A percentile compares a stretch with the other conserved stretches of the same genome.
These are phyloP conservation scores for Hanseniaspora lachancei DNA, from an alignment of 805 yeast species.

Conservation along the genomic window DNA sequence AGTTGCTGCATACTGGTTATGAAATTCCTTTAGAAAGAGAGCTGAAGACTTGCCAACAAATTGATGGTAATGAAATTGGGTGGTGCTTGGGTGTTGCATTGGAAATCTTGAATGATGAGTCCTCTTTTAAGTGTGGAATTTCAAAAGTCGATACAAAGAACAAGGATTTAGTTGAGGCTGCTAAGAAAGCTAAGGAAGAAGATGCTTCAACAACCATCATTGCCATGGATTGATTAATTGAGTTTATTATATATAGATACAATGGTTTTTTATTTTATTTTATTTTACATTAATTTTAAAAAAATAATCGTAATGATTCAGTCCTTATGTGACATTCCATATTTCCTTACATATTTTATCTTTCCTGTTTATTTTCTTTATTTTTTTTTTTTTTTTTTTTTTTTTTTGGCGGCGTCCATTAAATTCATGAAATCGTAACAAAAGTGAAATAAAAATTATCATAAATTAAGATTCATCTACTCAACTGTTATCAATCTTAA, in stretches of 20 bases:
- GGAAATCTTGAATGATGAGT: conserved; percentile 59
- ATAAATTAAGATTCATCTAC: too few species aligned
- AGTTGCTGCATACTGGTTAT: conserved; percentile 89
- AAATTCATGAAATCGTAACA: too few species aligned
- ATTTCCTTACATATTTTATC: too few species aligned
- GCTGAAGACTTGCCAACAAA: conserved; percentile 80
- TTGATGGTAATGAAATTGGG: conserved; percentile 81
- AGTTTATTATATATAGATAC: background rate
- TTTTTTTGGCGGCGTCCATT: too few species aligned
- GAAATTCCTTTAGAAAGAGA: conserved; percentile 86
- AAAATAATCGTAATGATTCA: background rate
- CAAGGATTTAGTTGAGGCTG: background rate
- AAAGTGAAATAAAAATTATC: too few species aligned
- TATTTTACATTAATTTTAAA: too few species aligned
- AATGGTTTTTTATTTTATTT: background rate
- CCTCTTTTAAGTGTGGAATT: conserved; percentile 8
- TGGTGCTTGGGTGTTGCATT: conserved; percentile 98
- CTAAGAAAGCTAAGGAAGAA: background rate
- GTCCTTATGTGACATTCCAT: too few species aligned
- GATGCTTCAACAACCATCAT: background rate
- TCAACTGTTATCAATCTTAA: too few species aligned
- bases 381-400: too few species aligned
- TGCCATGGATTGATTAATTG: background rate
- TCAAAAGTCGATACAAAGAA: background rate
- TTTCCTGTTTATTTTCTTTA: too few species aligned